Conservation (phyloP, 208 protist species). For the Crithidia acanthocephali region DNA sequence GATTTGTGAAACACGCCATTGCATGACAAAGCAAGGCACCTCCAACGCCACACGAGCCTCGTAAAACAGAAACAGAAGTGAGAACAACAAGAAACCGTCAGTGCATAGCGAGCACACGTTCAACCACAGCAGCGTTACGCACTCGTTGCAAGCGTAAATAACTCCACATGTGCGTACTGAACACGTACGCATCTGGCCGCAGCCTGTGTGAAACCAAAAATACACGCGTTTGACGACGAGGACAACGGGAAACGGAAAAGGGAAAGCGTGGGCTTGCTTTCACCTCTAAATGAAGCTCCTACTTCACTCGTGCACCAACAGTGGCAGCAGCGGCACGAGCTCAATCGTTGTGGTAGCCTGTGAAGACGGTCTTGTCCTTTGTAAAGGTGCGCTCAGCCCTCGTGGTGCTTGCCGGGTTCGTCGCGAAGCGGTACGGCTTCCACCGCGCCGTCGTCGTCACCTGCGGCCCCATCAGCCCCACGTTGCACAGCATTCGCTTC, state of each 20-base stretch:
- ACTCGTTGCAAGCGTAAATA: too few relatives aligned
- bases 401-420: slow-evolving; percentile 69
- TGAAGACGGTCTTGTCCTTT: slow-evolving; percentile 85
- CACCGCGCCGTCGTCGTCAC: slow-evolving; percentile 82
- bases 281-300: too few relatives aligned
- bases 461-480: slow-evolving; percentile 88
- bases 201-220: too few relatives aligned
- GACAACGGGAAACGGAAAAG: too few relatives aligned
- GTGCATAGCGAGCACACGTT: too few relatives aligned
- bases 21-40: too few relatives aligned
- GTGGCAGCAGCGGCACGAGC: not conserved
- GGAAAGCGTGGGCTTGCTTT: too few relatives aligned
- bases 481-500: slow-evolving; percentile 89
- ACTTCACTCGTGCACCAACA: too few relatives aligned
- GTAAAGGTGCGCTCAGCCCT: slow-evolving; percentile 81
- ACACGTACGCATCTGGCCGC: too few relatives aligned
- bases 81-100: not conserved
- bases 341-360: slow-evolving; percentile 81
- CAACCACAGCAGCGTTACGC: too few relatives aligned
- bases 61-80: not conserved
- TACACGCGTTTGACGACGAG: too few relatives aligned
- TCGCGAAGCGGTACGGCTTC: slow-evolving; percentile 88
- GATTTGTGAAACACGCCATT: not conserved
- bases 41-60: not conserved
- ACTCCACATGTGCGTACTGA: too few relatives aligned